Percentiles rank a stretch among this genome's conserved stretches.
phyloP scores from a whole-genome alignment of 179 eudicot genomes.

The Patellifolia procumbens region DNA sequence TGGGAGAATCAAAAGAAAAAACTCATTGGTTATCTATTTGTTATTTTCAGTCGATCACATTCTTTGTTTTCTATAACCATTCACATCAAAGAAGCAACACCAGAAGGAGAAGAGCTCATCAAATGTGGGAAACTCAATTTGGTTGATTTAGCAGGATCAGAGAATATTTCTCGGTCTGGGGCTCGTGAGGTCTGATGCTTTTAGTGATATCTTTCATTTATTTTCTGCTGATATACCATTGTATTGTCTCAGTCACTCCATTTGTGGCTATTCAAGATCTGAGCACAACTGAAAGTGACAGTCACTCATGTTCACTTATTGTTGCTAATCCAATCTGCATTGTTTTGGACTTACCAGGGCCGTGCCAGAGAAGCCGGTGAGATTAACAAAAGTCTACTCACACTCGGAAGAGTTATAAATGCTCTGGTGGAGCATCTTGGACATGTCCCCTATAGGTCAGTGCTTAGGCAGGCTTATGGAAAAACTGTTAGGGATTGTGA shows the following conservation, averaged over 20 bases:
- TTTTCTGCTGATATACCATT: background rate
- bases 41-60: constrained; percentile 82
- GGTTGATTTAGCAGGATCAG: constrained; percentile 98
- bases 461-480: background rate
- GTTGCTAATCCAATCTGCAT: background rate
- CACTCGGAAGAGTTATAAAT: constrained; percentile 92
- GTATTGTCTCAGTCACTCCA: background rate
- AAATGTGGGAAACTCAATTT: constrained; percentile 96
- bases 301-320: background rate
- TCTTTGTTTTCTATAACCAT: constrained; percentile 94
- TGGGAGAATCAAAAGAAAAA: background rate
- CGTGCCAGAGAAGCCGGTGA: constrained; percentile 99
- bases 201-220: constrained; percentile 2
- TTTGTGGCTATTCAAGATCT: background rate
- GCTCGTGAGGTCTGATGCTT: constrained; percentile 80
- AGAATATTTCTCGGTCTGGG: constrained; percentile 97
- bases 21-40: constrained; percentile 15
- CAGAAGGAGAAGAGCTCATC: constrained; percentile 98
- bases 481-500: background rate
- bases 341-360: constrained; percentile 50
- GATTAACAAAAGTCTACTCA: constrained; percentile 94
- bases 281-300: background rate
- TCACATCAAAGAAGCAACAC: constrained; percentile 98
- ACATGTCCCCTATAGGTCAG: constrained; percentile 90
- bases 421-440: constrained; percentile 99